Percentiles rank a stretch among this genome's conserved stretches.
Conservation (phyloP, 1,284 basidiomycete species). For the Volvariella volvacea region DNA sequence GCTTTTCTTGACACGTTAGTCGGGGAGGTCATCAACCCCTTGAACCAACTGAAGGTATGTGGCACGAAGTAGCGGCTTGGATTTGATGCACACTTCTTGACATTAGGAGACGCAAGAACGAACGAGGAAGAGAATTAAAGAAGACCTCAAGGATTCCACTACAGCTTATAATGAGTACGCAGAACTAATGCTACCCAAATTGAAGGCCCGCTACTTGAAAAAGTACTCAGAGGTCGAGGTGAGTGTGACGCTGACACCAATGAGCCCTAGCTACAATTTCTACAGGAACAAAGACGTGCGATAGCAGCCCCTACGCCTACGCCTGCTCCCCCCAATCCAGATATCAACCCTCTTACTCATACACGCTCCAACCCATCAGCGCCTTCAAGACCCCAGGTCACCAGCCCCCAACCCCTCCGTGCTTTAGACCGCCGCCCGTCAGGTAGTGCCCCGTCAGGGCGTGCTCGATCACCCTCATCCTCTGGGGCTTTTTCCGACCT, state of each 20-base stretch:
- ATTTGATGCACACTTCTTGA: conserved; percentile 1
- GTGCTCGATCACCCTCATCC: conserved; percentile 67
- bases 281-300: conserved; percentile 56
- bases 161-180: conserved; percentile 73
- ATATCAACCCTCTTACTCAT: conserved; percentile 19
- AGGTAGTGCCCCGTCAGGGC: conserved; percentile 39
- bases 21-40: conserved; percentile 65
- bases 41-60: conserved; percentile 59
- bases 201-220: conserved; percentile 72
- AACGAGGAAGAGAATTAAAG: conserved; percentile 83
- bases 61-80: conserved; percentile 3
- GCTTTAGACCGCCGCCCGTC: conserved; percentile 72
- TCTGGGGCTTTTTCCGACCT: conserved; percentile 68
- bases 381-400: conserved; percentile 38
- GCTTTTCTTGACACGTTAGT: conserved; percentile 69
- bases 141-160: conserved; percentile 76
- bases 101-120: conserved; percentile 81
- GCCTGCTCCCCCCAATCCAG: conserved; percentile 20
- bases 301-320: conserved; percentile 27
- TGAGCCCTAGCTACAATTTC: neutral
- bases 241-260: conserved; percentile 10
- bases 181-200: conserved; percentile 65
- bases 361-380: conserved; percentile 27
- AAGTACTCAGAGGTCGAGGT: conserved; percentile 84
- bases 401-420: conserved; percentile 63